These are phyloP conservation scores for Flueggea neowawraea DNA, from an alignment of 441 rosid species.

Conservation along the genomic window DNA sequence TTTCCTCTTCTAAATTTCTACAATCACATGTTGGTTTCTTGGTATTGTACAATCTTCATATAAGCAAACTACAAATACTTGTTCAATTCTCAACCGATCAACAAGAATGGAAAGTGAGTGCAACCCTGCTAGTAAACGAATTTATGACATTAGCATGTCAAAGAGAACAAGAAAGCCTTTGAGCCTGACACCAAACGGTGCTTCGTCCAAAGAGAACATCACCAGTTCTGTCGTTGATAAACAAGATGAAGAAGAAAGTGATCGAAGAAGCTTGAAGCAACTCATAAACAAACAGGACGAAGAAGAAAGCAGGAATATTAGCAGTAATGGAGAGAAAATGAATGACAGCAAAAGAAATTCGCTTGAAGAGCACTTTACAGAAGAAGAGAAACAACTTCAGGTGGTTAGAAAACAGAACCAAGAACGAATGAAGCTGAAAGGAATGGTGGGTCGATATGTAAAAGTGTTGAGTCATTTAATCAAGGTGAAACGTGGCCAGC, in stretches of 20 bases:
- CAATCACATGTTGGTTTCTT: too few relatives aligned
- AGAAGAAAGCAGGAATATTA: too few relatives aligned
- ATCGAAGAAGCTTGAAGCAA: constrained; percentile 58
- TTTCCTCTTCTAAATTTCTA: too few relatives aligned
- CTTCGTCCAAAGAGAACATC: neutral
- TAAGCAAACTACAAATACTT: too few relatives aligned
- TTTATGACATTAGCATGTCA: constrained; percentile 53
- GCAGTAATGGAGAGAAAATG: too few relatives aligned
- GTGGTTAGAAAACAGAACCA: constrained; percentile 30
- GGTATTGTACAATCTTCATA: too few relatives aligned
- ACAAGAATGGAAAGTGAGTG: constrained; percentile 37
- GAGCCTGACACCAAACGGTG: neutral
- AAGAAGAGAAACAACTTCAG: constrained; percentile 46
- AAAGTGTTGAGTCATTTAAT: constrained; percentile 56
- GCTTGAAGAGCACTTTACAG: constrained; percentile 48
- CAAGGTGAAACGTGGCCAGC: constrained; percentile 39
- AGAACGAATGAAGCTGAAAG: constrained; percentile 40
- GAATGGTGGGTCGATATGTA: constrained; percentile 57
- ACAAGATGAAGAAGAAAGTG: constrained; percentile 7
- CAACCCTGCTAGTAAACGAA: constrained; percentile 28
- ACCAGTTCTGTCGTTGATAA: neutral
- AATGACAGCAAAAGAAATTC: constrained; percentile 28
- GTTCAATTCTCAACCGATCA: too few relatives aligned
- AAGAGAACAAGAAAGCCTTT: constrained; percentile 68
- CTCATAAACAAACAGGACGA: constrained; percentile 26